Conservation (phyloP, 495 filamentous ascomycete genomes). For the Talaromyces nanjingensis region DNA sequence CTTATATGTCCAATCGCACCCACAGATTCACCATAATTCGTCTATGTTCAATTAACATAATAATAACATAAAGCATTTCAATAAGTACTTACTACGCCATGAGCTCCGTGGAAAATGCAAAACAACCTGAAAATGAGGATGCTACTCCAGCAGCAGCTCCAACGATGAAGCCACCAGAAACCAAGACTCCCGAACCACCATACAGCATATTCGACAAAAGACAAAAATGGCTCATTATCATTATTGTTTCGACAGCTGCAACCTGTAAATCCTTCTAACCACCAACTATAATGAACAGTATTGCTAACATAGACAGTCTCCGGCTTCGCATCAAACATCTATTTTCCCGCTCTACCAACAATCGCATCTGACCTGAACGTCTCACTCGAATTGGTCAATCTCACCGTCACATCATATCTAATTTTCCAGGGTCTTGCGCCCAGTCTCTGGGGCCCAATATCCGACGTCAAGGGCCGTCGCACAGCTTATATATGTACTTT, state of each 20-base stretch:
- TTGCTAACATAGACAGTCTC: constrained; percentile 28
- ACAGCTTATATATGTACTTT: constrained; percentile 40
- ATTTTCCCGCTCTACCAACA: constrained; percentile 43
- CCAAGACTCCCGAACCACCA: constrained; percentile 19
- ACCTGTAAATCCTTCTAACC: constrained; percentile 27
- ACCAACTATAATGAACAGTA: constrained; percentile 8
- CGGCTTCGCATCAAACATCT: constrained; percentile 48
- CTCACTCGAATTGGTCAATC: constrained; percentile 37
- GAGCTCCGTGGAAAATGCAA: not conserved
- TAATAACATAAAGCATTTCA: not conserved
- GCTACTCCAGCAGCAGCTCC: not conserved
- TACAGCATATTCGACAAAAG: constrained; percentile 41
- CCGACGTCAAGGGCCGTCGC: constrained; percentile 43
- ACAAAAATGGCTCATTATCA: constrained; percentile 40
- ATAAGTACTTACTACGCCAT: not conserved
- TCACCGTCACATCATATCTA: constrained; percentile 47
- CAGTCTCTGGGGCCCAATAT: constrained; percentile 43
- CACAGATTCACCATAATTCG: not conserved
- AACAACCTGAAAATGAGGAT: not conserved
- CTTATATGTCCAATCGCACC: not conserved
- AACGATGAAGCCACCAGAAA: not conserved
- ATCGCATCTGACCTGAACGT: constrained; percentile 37
- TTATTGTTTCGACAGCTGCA: constrained; percentile 39
- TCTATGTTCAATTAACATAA: not conserved
- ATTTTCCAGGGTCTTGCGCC: constrained; percentile 46